Evolutionary conservation across 1,284 basidiomycete species (phyloP).

Genomic region (Anthracocystis setariae): DNA sequence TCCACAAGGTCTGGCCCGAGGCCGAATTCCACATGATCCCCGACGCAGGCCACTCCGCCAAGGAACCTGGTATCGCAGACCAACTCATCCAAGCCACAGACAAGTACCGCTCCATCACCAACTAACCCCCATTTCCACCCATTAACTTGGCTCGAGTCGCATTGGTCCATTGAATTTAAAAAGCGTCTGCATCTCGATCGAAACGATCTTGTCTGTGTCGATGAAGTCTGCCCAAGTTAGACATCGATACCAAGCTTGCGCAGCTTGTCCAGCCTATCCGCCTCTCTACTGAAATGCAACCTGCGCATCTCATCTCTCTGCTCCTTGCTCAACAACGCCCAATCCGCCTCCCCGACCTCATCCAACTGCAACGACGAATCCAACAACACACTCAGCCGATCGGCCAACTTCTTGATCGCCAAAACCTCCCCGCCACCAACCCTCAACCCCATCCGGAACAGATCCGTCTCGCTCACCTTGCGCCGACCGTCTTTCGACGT

Average conservation of each 20-base stretch:
- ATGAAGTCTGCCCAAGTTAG: background rate
- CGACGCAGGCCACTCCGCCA: conserved; percentile 90
- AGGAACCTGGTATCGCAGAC: conserved; percentile 79
- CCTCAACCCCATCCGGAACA: conserved; percentile 63
- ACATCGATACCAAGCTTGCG: conserved; percentile 54
- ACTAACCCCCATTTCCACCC: background rate
- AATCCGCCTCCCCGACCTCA: conserved; percentile 43
- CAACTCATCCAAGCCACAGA: conserved; percentile 76
- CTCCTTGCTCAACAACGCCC: conserved; percentile 20
- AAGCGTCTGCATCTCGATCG: no score
- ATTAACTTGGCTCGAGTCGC: no score
- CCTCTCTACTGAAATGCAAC: conserved; percentile 42
- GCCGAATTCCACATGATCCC: conserved; percentile 73
- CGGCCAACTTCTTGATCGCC: conserved; percentile 58
- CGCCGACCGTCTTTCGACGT: conserved; percentile 26
- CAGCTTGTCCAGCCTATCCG: conserved; percentile 43
- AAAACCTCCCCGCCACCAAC: conserved; percentile 59
- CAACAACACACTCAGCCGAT: conserved; percentile 51
- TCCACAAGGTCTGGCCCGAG: conserved; percentile 61
- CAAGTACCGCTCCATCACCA: conserved; percentile 51
- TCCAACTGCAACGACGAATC: conserved; percentile 41
- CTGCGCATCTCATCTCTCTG: conserved; percentile 44
- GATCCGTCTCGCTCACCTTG: conserved; percentile 61
- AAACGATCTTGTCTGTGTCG: no score
- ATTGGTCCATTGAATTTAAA: no score